These are phyloP conservation scores for Mangifera indica DNA, from an alignment of 345 rosid genomes.

Conservation along the genomic window DNA sequence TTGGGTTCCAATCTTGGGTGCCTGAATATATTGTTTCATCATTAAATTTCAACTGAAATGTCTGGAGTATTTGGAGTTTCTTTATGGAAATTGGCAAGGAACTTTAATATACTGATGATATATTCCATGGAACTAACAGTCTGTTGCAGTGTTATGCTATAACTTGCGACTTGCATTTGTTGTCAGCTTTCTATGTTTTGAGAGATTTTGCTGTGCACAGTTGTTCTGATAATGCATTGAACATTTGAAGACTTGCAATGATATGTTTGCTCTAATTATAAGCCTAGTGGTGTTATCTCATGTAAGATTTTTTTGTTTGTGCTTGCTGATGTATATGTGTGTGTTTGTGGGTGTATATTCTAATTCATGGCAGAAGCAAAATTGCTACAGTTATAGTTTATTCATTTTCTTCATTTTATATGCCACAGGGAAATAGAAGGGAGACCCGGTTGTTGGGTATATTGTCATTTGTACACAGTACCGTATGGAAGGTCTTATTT, in stretches of 20 bases:
- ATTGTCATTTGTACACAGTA: conserved; percentile 89
- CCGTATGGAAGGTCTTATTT: conserved; percentile 96
- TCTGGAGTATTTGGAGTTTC: neutral
- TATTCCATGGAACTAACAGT: neutral
- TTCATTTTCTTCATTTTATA: neutral
- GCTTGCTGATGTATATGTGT: neutral
- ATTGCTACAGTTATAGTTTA: neutral
- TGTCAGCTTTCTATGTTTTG: neutral
- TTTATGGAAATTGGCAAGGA: neutral
- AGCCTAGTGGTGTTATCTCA: neutral
- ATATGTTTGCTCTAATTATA: neutral
- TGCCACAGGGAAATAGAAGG: conserved; percentile 85
- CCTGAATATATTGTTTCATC: neutral
- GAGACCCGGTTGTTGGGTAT: conserved; percentile 92
- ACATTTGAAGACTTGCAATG: neutral
- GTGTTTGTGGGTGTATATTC: neutral
- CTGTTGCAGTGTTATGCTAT: neutral
- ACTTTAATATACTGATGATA: neutral
- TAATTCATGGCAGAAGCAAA: neutral
- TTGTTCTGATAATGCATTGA: neutral
- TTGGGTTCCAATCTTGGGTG: neutral
- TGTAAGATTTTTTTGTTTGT: conserved; percentile 3
- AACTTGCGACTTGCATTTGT: neutral
- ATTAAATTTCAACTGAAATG: neutral
- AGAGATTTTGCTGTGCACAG: neutral